Evolutionary conservation across 2,329 filamentous ascomycete genomes (phyloP), one percentile per base, ranked within the genome.

Genomic region (Dryadomyces quercivorus): DNA sequence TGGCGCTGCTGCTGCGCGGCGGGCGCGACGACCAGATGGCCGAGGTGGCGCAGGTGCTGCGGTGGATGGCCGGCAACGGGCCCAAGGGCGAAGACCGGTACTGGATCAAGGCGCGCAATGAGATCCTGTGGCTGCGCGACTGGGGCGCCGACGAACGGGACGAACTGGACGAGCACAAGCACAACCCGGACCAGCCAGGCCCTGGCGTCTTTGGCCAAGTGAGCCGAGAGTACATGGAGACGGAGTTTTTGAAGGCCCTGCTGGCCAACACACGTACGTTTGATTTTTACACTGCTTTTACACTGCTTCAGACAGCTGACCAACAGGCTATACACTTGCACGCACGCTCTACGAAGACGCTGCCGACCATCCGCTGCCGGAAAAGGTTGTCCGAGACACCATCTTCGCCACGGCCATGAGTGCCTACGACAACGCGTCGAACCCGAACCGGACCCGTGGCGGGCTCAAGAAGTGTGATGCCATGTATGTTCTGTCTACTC

Each of bases 401-500:
- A 72, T 89, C 9, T 70, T 86, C 45, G 73, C 73, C 1, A 75
- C 81, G 49, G 84, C 84, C 1, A 77, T 90, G 70, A 75, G 78
- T 53, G 78, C 84, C 4, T 93, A 90, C 63, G 88, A 93, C 63
- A 88, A 88, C 63, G 87, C 88, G 3, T 87, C 85, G 21, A 93
- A 93, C 62, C 85, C 86, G 0, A 90, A 92, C 61, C 80, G 81
- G 54, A 86, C 79, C 2, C 76, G 87, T 59, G 88, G 88, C 16
- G 85, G 85, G 0, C 75, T 93, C 62, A 88, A 88, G 67, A 88
- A 82, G 66, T 88, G 86, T 48, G 77, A 85, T 60, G 84, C 89
- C 51, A 85, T 88, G 84, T 86, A 70, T 68, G 80, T 65, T 47
- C 50, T 48, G 21, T 20, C 38, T 8, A 20, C 1, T 2, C 18